Base-by-base conservation (phyloP, 2,329 filamentous ascomycete species). In the Diaporthe citri region DNA sequence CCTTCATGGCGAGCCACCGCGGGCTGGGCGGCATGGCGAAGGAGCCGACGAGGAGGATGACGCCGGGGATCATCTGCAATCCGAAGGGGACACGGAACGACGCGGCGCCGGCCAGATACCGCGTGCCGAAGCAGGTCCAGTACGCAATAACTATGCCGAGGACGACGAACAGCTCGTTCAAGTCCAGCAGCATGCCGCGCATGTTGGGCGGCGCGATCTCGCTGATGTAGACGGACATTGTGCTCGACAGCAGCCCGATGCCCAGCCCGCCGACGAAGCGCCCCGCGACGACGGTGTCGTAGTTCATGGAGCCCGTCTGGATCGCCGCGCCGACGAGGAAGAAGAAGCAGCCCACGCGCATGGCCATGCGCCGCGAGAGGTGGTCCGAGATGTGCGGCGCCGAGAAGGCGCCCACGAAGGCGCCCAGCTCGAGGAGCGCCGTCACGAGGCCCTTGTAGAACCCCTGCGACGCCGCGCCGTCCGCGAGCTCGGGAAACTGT, bases 181-280 rank as follows among this genome's bases (percentile, higher is more conserved):
- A 79, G 13, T 81, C 82, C 46, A 83, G 75, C 12, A 83, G 78
- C 1, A 80, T 78, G 12, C 81, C 81, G 43, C 81, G 74, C 17
- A 80, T 75, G 46, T 82, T 77, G 8, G 80, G 80, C 2, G 81
- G 80, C 5, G 81, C 73, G 56, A 82, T 78, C 77, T 81, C 80
- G 52, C 79, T 79, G 43, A 81, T 86, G 41, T 77, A 75, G 1
- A 79, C 56, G 2, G 77, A 75, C 13, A 79, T 79, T 28, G 88
- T 87, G 83, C 88, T 88, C 1, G 84, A 87, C 28, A 90, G 80
- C 13, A 84, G 85, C 76, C 88, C 88, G 31, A 90, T 85, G 31
- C 86, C 87, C 75, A 90, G 84, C 79, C 86, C 84, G 74, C 89
- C 90, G 74, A 91, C 83, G 78, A 90, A 90, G 28, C 90, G 84